A percentile compares a stretch with the other conserved stretches of the same genome.
Evolutionary conservation across 495 filamentous ascomycete genomes (phyloP).

Genomic region (Podospora anserina): DNA sequence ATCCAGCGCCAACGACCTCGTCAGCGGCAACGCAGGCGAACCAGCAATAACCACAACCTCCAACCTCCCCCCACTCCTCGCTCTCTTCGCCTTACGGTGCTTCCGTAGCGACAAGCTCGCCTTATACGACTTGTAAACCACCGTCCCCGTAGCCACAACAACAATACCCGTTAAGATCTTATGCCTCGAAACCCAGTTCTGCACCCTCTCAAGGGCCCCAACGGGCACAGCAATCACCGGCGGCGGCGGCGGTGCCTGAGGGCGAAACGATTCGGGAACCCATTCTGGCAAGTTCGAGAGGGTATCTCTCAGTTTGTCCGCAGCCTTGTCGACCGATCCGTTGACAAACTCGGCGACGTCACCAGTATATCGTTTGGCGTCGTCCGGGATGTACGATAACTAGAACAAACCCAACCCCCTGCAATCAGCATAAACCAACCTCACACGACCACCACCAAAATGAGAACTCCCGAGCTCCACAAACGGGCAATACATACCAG

Average conservation of each 20-base stretch:
- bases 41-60: conserved; percentile 92
- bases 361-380: conserved; percentile 46
- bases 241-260: conserved; percentile 50
- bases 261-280: conserved; percentile 66
- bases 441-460: background rate
- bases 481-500: background rate
- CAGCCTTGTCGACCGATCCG: conserved; percentile 66
- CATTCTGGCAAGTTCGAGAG: conserved; percentile 65
- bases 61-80: conserved; percentile 76
- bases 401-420: background rate
- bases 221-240: conserved; percentile 35
- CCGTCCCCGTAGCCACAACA: conserved; percentile 64
- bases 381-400: conserved; percentile 46
- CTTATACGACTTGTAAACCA: conserved; percentile 62
- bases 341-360: conserved; percentile 74
- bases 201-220: conserved; percentile 36
- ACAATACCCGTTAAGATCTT: conserved; percentile 66
- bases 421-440: background rate
- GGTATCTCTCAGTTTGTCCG: conserved; percentile 58
- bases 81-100: conserved; percentile 70
- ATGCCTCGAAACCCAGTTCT: conserved; percentile 65
- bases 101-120: conserved; percentile 57
- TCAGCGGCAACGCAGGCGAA: conserved; percentile 73
- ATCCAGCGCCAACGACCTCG: conserved; percentile 74
- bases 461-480: background rate